A percentile compares a stretch with the other conserved stretches of the same genome.
phyloP scores from a whole-genome alignment of 169 alveolate species.

The Eimeria necatrix region DNA sequence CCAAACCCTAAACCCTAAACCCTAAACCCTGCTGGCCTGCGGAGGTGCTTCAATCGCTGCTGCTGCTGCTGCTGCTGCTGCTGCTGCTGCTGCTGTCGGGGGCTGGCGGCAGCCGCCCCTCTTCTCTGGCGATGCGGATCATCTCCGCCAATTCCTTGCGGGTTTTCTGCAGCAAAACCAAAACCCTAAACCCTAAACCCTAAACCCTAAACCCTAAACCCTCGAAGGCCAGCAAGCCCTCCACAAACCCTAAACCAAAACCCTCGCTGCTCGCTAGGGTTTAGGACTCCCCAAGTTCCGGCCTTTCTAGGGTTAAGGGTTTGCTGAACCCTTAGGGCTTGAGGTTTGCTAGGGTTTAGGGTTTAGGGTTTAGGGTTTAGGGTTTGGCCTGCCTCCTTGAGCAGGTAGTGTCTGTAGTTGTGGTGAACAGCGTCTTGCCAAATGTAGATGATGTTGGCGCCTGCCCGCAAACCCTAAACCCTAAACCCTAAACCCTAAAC shows the following conservation, averaged over 20 bases:
- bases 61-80: slow-evolving; percentile 51
- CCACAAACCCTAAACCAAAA: slow-evolving; percentile 18
- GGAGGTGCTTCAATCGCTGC: neutral
- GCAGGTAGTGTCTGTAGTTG: slow-evolving; percentile 63
- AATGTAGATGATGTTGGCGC: slow-evolving; percentile 30
- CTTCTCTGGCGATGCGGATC: slow-evolving; percentile 72
- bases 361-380: slow-evolving; percentile 14
- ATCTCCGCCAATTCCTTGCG: slow-evolving; percentile 76
- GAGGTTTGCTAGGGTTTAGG: neutral
- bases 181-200: slow-evolving; percentile 46
- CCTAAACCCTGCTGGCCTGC: neutral
- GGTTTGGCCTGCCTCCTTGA: slow-evolving; percentile 58
- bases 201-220: slow-evolving; percentile 30
- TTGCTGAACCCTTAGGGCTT: neutral
- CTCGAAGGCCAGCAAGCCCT: too few relatives aligned
- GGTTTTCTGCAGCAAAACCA: slow-evolving; percentile 48
- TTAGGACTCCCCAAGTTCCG: neutral
- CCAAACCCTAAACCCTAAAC: neutral
- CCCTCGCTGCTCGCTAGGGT: neutral
- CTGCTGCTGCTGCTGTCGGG: slow-evolving; percentile 65
- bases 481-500: slow-evolving; percentile 46
- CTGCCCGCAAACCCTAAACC: slow-evolving; percentile 21
- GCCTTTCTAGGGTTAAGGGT: too few relatives aligned
- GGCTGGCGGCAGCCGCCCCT: slow-evolving; percentile 55
- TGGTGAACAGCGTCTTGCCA: slow-evolving; percentile 68